phyloP scores from a whole-genome alignment of 2,329 filamentous ascomycete genomes.

The Daldinia eschscholtzii region DNA sequence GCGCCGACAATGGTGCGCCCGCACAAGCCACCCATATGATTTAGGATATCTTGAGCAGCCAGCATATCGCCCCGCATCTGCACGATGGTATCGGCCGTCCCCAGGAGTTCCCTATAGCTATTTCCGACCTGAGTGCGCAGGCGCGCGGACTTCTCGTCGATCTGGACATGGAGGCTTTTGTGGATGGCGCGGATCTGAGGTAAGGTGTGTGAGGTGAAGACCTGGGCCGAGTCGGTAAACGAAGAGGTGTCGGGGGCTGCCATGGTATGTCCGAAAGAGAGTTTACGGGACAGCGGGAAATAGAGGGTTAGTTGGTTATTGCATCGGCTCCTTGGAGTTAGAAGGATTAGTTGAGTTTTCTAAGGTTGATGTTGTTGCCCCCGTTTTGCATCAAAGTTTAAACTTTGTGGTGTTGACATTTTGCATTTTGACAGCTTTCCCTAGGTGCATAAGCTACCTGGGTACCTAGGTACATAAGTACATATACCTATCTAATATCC shows the following conservation, averaged over 20 bases:
- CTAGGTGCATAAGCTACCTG: neutral
- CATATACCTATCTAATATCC: neutral
- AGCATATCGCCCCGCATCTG: constrained; percentile 86
- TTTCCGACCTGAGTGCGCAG: constrained; percentile 74
- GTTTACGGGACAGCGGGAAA: neutral
- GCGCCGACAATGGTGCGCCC: constrained; percentile 77
- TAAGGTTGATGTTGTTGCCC: neutral
- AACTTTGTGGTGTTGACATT: constrained; percentile 10
- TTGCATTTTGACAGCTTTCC: constrained; percentile 1
- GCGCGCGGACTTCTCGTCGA: constrained; percentile 72
- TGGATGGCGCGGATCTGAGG: constrained; percentile 74
- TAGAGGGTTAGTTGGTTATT: constrained; percentile 6
- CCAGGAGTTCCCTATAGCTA: constrained; percentile 88
- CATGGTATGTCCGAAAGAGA: constrained; percentile 41
- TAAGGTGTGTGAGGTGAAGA: constrained; percentile 70
- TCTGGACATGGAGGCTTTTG: constrained; percentile 68
- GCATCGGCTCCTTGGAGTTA: neutral
- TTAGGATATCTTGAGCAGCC: constrained; percentile 77
- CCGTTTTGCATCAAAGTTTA: constrained; percentile 8
- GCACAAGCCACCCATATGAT: constrained; percentile 80
- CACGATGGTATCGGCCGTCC: constrained; percentile 94
- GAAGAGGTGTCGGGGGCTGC: constrained; percentile 60
- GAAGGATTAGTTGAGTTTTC: neutral
- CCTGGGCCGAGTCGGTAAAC: constrained; percentile 64
- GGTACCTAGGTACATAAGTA: constrained; percentile 4